phyloP scores from a whole-genome alignment of 352 stramenopile species.

The Pythium chondricola region DNA sequence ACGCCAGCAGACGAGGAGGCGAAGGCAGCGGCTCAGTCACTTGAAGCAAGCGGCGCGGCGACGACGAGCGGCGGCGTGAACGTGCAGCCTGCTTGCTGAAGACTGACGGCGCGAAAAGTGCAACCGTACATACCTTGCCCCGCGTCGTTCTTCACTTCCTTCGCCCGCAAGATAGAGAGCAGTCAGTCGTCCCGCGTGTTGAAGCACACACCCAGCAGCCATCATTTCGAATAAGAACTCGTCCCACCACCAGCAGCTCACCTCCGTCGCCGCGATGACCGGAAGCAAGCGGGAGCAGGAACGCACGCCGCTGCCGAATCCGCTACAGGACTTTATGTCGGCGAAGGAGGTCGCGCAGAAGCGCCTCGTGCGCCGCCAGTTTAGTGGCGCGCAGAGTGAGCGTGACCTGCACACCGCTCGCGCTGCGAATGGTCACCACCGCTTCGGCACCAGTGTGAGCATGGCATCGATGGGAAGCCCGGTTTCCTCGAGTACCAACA shows the following conservation, averaged over 20 bases:
- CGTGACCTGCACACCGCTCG: constrained; percentile 16
- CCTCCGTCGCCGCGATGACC: too few species aligned
- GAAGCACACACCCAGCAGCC: neutral
- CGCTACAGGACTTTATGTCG: constrained; percentile 51
- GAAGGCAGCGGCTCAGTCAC: too few species aligned
- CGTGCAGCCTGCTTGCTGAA: too few species aligned
- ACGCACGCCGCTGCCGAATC: constrained; percentile 19
- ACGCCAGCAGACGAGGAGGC: too few species aligned
- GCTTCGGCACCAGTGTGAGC: constrained; percentile 24
- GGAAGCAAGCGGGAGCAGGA: constrained; percentile 23
- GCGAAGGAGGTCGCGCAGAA: constrained; percentile 67
- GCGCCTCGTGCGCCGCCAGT: constrained; percentile 18
- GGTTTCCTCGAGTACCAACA: constrained; percentile 33
- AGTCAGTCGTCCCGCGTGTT: neutral
- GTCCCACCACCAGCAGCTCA: neutral
- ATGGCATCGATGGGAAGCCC: constrained; percentile 19
- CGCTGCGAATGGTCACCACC: constrained; percentile 22
- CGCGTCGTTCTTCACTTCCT: too few species aligned
- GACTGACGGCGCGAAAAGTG: too few species aligned
- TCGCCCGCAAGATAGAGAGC: too few species aligned
- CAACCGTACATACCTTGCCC: too few species aligned
- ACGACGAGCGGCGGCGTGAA: neutral
- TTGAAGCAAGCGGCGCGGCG: constrained; percentile 8
- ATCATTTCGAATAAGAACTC: neutral
- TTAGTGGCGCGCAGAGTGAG: neutral